Evolutionary conservation across 1,284 basidiomycete species (phyloP), one percentile per base, ranked within the genome.

Genomic region (Moesziomyces parantarcticus): DNA sequence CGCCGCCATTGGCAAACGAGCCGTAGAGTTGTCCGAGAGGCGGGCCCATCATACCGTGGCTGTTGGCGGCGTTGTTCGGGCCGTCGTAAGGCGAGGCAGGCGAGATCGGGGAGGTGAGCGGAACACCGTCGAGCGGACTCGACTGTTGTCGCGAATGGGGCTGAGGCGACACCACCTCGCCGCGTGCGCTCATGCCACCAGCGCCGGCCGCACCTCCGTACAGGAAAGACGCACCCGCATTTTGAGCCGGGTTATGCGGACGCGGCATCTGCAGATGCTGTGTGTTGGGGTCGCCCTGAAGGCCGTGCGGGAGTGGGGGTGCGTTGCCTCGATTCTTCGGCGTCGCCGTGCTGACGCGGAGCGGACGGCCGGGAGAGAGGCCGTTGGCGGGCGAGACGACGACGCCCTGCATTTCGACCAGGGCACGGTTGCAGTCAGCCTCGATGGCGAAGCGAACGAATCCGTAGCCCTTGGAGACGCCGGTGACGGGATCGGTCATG

Each of bases 361-460:
- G 50, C 4, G 78, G 78, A 26, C 77, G 65, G 16, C 77, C 77
- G 6, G 64, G 66, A n/a, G 62, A 70, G 21, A 68, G 64, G 21
- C 76, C 77, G 23, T 62, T 70, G 41, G 64, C 46, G 20, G 79
- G 76, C 11, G 67, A 56, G 41, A 78, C 59, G 0, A 77, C 60
- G 1, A 75, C 57, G 13, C 67, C 65, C 40, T 82, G 82, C 81
- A 83, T 81, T 48, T 83, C 82, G 11, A 82, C 70, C 25, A 83
- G 59, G 7, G 82, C 82, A 34, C 82, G 72, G 22, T 75, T 70
- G 68, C 76, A 68, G 34, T 83, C 82, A 14, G 63, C 57, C 48
- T 76, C 72, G 14, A 64, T 53, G 3, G 58, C 46, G 41, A 83
- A 81, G 11, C 79, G 77, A 1, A 82, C 80, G 43, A 82, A 81